Percentiles rank a stretch among this genome's conserved stretches.
phyloP scores from a whole-genome alignment of 2,329 filamentous ascomycete species.

The Pseudogymnoascus sp. region DNA sequence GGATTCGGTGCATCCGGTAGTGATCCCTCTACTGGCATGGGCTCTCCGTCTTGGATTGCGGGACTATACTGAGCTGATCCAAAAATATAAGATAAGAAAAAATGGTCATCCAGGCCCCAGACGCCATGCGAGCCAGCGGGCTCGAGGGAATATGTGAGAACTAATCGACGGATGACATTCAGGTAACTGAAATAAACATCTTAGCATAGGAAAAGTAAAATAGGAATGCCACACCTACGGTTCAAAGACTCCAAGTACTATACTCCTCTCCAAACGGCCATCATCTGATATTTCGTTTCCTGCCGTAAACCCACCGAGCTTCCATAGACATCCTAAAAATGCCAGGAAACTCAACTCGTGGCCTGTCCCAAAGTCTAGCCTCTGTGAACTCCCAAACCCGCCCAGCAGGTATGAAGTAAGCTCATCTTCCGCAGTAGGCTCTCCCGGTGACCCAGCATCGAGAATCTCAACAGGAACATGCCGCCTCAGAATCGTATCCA shows the following conservation, averaged over 20 bases:
- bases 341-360: conserved; percentile 93
- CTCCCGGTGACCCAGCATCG: conserved; percentile 19
- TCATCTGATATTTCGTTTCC: conserved; percentile 30
- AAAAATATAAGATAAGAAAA: conserved; percentile 87
- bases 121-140: conserved; percentile 94
- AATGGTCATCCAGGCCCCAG: conserved; percentile 98
- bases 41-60: conserved; percentile 53
- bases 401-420: conserved; percentile 73
- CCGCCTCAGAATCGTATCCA: conserved; percentile 41
- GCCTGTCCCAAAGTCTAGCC: conserved; percentile 91
- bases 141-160: conserved; percentile 85
- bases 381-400: conserved; percentile 77
- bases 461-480: conserved; percentile 29
- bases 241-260: conserved; percentile 76
- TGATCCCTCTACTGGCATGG: conserved; percentile 73
- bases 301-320: conserved; percentile 68
- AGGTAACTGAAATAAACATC: conserved; percentile 51
- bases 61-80: conserved; percentile 84
- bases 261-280: conserved; percentile 61
- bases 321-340: conserved; percentile 86
- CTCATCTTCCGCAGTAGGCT: conserved; percentile 51
- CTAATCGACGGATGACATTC: conserved; percentile 70
- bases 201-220: not conserved
- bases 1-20: conserved; percentile 62
- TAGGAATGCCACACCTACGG: conserved; percentile 47